Base-by-base conservation (phyloP, 257 asterid genomes). In the Nemophila menziesii region DNA sequence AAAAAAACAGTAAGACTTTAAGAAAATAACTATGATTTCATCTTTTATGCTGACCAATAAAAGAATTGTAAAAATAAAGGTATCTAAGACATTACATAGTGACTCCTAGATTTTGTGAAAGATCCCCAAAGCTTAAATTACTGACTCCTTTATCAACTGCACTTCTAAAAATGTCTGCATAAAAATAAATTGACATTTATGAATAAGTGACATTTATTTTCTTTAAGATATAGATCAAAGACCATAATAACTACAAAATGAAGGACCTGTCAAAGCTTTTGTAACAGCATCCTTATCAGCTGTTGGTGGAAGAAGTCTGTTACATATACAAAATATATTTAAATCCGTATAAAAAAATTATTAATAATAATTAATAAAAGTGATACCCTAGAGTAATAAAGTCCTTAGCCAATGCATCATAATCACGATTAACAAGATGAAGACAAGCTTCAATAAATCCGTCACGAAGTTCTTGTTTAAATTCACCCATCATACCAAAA, bases 401-500 rank as follows among this genome's bases (percentile, higher is more conserved):
- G 70, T 89, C 98, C 62, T 64, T 59, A 46, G 92, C 94, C 57
- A 89, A 72, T 62, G 98, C 78, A 54, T 81, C 86, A 66, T 84
- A 89, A 65, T 89, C 98, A 49, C 98, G 98, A 58, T 89, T 89
- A 48, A 89, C 93, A 58, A 89, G 95, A 63, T 89, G 98, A 66
- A 89, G 78, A 60, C 98, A 84, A 67, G 98, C 98, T 74, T 89
- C 95, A 41, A 89, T 74, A 69, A 89, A 89, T 41, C 94, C 95
- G 66, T 89, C 95, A 46, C 95, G 98, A 54, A 78, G 79, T 59
- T 89, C 95, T 76, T 78, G 72, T 45, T 69, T 78, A 68, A 89
- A 89, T 64, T 84, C 98, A 53, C 98, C 97, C 92, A 84, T 81
- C 98, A 89, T 89, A 52, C 98, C 98, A 22, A 89, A 89, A 60